Conservation (phyloP, 2,329 filamentous ascomycete species). For the Pyricularia sp. region DNA sequence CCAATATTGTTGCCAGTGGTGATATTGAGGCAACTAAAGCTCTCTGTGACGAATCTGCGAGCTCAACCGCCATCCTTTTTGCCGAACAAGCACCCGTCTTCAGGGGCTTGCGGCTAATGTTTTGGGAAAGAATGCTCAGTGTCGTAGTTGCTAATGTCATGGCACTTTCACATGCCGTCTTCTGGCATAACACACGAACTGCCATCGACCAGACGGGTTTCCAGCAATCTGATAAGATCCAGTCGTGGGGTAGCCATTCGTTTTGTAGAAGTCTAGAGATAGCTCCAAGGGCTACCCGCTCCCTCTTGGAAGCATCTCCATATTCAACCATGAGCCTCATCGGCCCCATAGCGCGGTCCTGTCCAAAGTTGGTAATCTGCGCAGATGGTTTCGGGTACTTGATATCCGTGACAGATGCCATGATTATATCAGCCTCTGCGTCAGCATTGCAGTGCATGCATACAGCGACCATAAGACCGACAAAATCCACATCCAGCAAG, state of each 20-base stretch:
- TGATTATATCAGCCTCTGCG: constrained; percentile 30
- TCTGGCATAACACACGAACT: constrained; percentile 24
- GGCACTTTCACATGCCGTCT: constrained; percentile 21
- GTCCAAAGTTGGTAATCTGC: constrained; percentile 19
- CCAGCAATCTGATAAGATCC: constrained; percentile 34
- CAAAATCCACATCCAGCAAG: constrained; percentile 30
- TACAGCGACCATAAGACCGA: constrained; percentile 29
- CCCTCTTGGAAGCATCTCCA: constrained; percentile 18
- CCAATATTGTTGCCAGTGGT: constrained; percentile 26
- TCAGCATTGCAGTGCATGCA: constrained; percentile 25
- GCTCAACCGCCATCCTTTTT: neutral
- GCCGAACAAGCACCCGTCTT: neutral
- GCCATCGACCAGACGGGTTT: constrained; percentile 29
- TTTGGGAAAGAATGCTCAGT: neutral
- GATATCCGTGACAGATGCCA: constrained; percentile 23
- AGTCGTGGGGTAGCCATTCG: constrained; percentile 27
- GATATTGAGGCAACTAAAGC: constrained; percentile 28
- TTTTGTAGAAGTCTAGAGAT: constrained; percentile 24
- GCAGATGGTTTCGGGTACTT: constrained; percentile 25
- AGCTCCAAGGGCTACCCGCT: constrained; percentile 25
- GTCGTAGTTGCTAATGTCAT: constrained; percentile 23
- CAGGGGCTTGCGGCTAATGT: neutral
- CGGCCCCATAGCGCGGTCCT: constrained; percentile 17
- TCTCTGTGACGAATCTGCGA: neutral
- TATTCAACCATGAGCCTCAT: constrained; percentile 16